Conservation (phyloP, 495 filamentous ascomycete species). For the Opeltia flavorubescens region DNA sequence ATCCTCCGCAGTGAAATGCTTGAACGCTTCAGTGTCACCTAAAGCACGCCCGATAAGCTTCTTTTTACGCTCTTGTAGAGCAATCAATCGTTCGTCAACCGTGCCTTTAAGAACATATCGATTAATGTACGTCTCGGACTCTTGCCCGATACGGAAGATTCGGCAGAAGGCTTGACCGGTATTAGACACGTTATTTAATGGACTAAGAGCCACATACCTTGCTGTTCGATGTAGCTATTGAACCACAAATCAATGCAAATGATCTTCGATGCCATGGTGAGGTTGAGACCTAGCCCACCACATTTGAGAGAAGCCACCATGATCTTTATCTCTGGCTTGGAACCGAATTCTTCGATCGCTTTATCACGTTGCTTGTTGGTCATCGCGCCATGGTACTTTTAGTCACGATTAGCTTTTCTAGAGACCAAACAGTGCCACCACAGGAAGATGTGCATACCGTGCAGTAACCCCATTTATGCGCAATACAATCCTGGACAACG, state of each 20-base stretch:
- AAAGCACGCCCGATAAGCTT: constrained; percentile 18
- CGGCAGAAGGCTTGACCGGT: constrained; percentile 43
- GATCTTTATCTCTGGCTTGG: constrained; percentile 17
- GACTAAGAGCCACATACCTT: constrained; percentile 37
- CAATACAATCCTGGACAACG: constrained; percentile 17
- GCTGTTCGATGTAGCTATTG: constrained; percentile 33
- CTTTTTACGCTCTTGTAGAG: constrained; percentile 21
- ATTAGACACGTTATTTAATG: background rate
- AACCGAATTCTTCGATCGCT: constrained; percentile 19
- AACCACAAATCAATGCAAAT: constrained; percentile 48
- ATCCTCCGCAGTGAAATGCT: constrained; percentile 6
- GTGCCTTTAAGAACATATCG: constrained; percentile 35
- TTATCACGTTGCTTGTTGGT: constrained; percentile 15
- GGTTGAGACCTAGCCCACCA: constrained; percentile 36
- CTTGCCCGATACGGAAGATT: constrained; percentile 49
- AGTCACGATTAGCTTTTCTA: background rate
- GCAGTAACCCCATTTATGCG: constrained; percentile 16
- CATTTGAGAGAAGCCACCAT: constrained; percentile 31
- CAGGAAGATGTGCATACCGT: constrained; percentile 13
- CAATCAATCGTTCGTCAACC: constrained; percentile 37
- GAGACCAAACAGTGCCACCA: background rate
- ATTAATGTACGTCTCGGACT: constrained; percentile 35
- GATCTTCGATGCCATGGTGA: constrained; percentile 41
- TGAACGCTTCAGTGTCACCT: constrained; percentile 5
- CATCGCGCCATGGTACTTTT: constrained; percentile 24